Percentiles rank a stretch among this genome's conserved stretches.
Evolutionary conservation across 2,329 filamentous ascomycete genomes (phyloP).

Genomic region (Fusarium circinatum): DNA sequence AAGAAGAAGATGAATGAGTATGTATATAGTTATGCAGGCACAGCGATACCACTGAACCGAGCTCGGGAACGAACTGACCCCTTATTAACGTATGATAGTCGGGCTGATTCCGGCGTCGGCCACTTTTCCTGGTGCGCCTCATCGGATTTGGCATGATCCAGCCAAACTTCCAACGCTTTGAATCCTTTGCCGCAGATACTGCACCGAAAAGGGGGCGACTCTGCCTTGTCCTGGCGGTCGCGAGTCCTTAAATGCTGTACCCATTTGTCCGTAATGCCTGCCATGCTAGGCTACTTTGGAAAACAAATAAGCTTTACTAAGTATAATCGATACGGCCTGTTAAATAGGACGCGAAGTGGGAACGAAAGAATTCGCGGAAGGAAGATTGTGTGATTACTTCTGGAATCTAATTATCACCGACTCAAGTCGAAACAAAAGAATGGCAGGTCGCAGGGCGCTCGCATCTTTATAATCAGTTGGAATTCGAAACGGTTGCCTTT

Average conservation of each 20-base stretch:
- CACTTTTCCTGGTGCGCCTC: conserved; percentile 33
- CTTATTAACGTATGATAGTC: conserved; percentile 21
- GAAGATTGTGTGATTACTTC: too few relatives aligned
- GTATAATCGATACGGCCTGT: too few relatives aligned
- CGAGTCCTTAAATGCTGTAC: background rate
- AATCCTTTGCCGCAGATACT: conserved; percentile 40
- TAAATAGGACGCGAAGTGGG: too few relatives aligned
- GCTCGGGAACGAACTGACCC: conserved; percentile 1
- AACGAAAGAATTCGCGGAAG: too few relatives aligned
- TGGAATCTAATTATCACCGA: too few relatives aligned
- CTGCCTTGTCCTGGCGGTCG: conserved; percentile 22
- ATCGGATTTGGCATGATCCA: conserved; percentile 38
- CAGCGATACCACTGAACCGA: background rate
- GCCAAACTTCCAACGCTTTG: conserved; percentile 42
- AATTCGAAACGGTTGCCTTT: too few relatives aligned
- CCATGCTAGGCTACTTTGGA: conserved; percentile 12
- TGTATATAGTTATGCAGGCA: background rate
- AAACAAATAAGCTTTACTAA: too few relatives aligned
- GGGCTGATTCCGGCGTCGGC: conserved; percentile 6
- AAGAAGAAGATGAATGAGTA: background rate
- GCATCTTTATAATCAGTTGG: too few relatives aligned
- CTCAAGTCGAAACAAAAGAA: too few relatives aligned
- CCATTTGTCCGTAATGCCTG: conserved; percentile 18
- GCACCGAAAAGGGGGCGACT: too few relatives aligned
- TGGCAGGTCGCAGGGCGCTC: too few relatives aligned